Base-by-base conservation (phyloP, 1,284 basidiomycete genomes). In the Taiwanofungus camphoratus region DNA sequence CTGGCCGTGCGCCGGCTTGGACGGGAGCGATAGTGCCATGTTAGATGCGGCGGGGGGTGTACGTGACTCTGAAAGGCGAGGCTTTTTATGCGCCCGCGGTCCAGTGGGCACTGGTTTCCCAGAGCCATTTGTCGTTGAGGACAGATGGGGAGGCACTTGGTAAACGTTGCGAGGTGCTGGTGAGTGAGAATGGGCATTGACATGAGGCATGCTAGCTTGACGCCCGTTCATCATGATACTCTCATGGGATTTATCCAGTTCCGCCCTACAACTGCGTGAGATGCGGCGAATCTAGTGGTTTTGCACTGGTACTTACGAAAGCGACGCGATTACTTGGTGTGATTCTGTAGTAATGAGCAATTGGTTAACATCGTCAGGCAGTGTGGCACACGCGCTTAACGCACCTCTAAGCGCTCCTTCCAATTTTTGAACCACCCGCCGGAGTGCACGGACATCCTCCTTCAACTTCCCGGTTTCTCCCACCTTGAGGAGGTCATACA, bases 81-180 rank as follows among this genome's bases (percentile, higher is more conserved):
- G 77, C 56, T 82, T 84, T 68, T 87, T 88, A 61, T 84, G 71
- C 15, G 83, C 83, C 38, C 86, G 76, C 2, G 86, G 86, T 13
- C 77, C 86, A 3, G 84, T 89, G 0, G 87, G 86, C 8, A 76
- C 78, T 3, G 67, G 68, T 58, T 79, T 84, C n/a, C 65, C 59
- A 23, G 63, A 48, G 13, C 68, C 65, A 41, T 61, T 66, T 11
- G 54, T 23, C 2, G 49, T 31, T 1, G 47, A 24, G n/a, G 37
- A 23, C 29, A 53, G 41, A 30, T 56, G 56, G 11, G 56, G 52
- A 5, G 59, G 56, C 5, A 45, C 43, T 16, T 60, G 52, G 50
- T 52, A 68, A 51, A 50, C 65, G 59, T 54, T 72, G 64, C 43
- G 68, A 49, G 56, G 63, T 58, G 41, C 65, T 59, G 51, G 60